Conservation (phyloP, 2,329 filamentous ascomycete genomes). For the Fusarium avenaceum region DNA sequence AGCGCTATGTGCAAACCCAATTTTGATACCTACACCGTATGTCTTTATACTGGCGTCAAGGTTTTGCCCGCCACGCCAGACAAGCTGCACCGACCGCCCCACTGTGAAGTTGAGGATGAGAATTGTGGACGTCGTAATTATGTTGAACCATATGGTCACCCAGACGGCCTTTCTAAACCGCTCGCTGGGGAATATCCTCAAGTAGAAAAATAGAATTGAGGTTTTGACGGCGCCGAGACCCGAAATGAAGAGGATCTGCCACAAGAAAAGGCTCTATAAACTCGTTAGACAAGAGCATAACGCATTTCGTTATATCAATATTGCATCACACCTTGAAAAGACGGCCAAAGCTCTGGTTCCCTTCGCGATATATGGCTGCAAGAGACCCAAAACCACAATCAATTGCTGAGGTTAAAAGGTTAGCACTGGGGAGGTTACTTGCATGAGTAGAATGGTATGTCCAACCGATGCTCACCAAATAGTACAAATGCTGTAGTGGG, state of each 20-base stretch:
- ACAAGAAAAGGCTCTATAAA: background rate
- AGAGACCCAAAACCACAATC: background rate
- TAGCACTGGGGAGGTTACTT: too few species aligned
- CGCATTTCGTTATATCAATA: background rate
- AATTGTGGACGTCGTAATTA: fast-evolving
- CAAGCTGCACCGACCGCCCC: background rate
- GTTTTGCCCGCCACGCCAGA: background rate
- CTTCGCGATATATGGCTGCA: background rate
- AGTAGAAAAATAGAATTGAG: constrained; percentile 15
- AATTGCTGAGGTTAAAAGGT: background rate
- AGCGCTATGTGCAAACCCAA: background rate
- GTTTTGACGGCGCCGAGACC: background rate
- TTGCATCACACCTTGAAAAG: background rate
- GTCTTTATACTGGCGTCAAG: fast-evolving
- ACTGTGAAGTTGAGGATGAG: background rate
- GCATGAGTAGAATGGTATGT: too few species aligned
- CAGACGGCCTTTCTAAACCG: background rate
- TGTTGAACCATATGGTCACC: background rate
- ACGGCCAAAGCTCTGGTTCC: background rate
- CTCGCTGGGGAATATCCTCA: background rate
- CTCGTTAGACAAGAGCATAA: background rate
- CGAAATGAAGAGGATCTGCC: background rate
- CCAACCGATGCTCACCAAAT: background rate
- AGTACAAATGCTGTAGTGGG: background rate
- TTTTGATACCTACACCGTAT: fast-evolving